Conservation (phyloP, 2,329 filamentous ascomycete genomes). For the Dendryphion nanum region DNA sequence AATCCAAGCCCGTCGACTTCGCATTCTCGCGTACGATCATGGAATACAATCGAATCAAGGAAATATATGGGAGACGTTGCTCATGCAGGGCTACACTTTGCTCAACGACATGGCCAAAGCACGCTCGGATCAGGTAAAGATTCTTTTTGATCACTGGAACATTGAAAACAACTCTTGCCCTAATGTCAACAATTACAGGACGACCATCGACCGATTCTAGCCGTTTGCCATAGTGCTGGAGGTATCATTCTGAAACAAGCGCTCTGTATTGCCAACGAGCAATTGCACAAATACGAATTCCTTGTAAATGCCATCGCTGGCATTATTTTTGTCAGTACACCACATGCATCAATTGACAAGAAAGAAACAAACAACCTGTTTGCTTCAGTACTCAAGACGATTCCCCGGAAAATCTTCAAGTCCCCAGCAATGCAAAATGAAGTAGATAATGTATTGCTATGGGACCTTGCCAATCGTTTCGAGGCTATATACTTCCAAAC, state of each 20-base stretch:
- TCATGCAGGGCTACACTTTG: background rate
- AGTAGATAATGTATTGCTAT: background rate
- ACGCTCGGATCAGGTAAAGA: background rate
- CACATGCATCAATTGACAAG: background rate
- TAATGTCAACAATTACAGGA: too few relatives aligned
- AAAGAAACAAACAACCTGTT: background rate
- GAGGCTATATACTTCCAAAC: background rate
- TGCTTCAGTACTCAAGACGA: background rate
- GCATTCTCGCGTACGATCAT: background rate
- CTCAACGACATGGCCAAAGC: background rate
- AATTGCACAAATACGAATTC: background rate
- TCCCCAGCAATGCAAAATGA: background rate
- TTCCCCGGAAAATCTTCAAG: background rate
- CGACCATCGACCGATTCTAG: background rate
- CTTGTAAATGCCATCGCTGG: background rate
- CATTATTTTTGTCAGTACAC: background rate
- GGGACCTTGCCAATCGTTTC: background rate
- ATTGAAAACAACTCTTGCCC: too few relatives aligned
- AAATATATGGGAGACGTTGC: background rate
- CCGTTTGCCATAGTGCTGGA: background rate
- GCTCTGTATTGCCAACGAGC: background rate
- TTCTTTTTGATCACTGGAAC: too few relatives aligned
- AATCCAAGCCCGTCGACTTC: background rate
- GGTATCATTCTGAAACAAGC: background rate
- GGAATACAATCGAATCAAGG: background rate